A percentile compares a stretch with the other conserved stretches of the same genome.
Evolutionary conservation across 345 rosid genomes (phyloP).

Genomic region (Litchi chinensis): DNA sequence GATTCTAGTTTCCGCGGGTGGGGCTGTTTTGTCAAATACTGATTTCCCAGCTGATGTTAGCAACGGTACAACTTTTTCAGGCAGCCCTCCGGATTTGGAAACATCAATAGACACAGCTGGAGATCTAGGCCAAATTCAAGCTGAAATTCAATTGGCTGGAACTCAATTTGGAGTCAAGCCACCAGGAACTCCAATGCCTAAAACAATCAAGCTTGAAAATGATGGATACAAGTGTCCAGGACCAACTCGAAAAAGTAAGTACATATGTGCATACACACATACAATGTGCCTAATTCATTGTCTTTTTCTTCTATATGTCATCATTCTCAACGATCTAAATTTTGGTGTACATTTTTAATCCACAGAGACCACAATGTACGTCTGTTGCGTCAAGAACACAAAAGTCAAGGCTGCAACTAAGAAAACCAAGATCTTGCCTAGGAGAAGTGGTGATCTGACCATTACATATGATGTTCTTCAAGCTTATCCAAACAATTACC

Average conservation of each 20-base stretch:
- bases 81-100: slow-evolving; percentile 48
- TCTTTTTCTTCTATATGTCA: background rate
- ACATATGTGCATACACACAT: background rate
- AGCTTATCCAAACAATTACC: slow-evolving; percentile 32
- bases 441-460: slow-evolving; percentile 47
- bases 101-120: slow-evolving; percentile 57
- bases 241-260: slow-evolving; percentile 16
- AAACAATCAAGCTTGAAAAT: slow-evolving; percentile 36
- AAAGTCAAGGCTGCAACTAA: slow-evolving; percentile 15
- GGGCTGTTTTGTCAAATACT: slow-evolving; percentile 40
- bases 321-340: background rate
- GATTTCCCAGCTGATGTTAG: slow-evolving; percentile 49
- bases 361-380: slow-evolving; percentile 25
- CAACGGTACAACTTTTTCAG: slow-evolving; percentile 45
- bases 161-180: slow-evolving; percentile 40
- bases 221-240: slow-evolving; percentile 51
- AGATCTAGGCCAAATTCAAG: slow-evolving; percentile 36
- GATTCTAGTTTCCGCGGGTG: slow-evolving; percentile 37
- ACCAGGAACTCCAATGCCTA: slow-evolving; percentile 40
- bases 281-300: background rate
- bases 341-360: background rate
- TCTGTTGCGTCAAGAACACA: slow-evolving; percentile 41
- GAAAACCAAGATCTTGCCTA: slow-evolving; percentile 29
- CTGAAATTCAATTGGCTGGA: slow-evolving; percentile 38
- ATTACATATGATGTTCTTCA: slow-evolving; percentile 46